Evolutionary conservation across 2,329 filamentous ascomycete genomes (phyloP), one percentile per base, ranked within the genome.

Genomic region (Phyllosticta ampelicida): DNA sequence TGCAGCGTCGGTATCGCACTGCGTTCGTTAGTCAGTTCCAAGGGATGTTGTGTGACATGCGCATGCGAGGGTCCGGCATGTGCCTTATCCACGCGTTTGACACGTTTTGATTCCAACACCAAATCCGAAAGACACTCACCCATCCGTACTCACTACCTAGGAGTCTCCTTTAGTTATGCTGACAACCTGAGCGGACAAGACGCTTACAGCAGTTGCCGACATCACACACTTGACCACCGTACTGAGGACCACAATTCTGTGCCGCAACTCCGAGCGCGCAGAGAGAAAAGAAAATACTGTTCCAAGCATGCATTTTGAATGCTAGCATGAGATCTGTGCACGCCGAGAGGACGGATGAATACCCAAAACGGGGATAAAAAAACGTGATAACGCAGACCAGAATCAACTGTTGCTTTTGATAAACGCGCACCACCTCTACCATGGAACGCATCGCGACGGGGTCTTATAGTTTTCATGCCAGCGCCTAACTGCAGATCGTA

Each of bases 171-270:
- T 56, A 66, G 61, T 52, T 9, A 36, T 20, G 36, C 16, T 44
- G 11, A 18, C 54, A 16, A 1, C n/a, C 52, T 3, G 9, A 9
- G 29, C 44, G 6, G 19, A 48, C 11, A 21, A 21, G 10, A 4
- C 13, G 65, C 67, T 19, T 65, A 71, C 70, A 73, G 65, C 71
- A 73, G 60, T 68, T 67, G 51, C 63, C 65, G 9, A 63, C 60
- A 49, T 64, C 69, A 62, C 70, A 73, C 26, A 67, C 62, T 48
- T 67, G 61, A 36, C 71, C 69, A 51, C 62, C 61, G 58, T 70
- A 68, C 29, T 65, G 30, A 11, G 71, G 69, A 9, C 71, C 71
- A 61, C 71, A 73, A 58, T 72, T 70, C 58, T 69, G 67, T n/a
- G 68, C 68, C 23, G 69, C 57, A 36, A 60, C 66, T 10, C 63